Base-by-base conservation (phyloP, 306 rosid genomes). In the Cucumis cinereus region DNA sequence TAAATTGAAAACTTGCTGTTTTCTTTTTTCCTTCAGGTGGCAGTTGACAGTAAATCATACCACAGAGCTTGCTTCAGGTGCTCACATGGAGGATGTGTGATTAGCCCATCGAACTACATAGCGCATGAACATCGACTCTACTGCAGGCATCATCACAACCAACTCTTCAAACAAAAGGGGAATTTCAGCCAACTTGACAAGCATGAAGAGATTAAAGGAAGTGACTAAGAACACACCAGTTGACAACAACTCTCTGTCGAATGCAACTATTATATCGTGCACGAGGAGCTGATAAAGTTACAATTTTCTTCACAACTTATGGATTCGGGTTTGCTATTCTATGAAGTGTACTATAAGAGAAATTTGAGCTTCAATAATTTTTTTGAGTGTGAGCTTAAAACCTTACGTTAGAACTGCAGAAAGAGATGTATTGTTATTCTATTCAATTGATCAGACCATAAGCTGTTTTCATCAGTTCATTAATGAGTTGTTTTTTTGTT, bases 121-220 rank as follows among this genome's bases (percentile, higher is more conserved):
- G 92, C 99, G 5, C 99, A 92, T 23, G 97, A 95, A 79, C 95
- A 90, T 52, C 89, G 81, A 74, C 86, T 95, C 38, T 95, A 95
- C 75, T 95, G 99, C 53, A 92, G 83, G 87, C 98, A 92, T 64
- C 99, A 95, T 83, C 96, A 92, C 60, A 84, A 82, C 82, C 99
- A 95, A 78, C 92, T 95, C 77, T 95, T 92, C 87, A 95, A 84
- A 86, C 88, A 85, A 73, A 95, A 92, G 82, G 99, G 99, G 8
- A 86, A 92, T 85, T 95, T 92, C 87, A 95, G 92, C 85, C 92
- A 92, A 82, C 82, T 95, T 50, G 90, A 77, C 78, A 88, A 82
- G 77, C 86, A 76, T 74, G 87, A 82, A 75, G 84, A 81, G 20
- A 81, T 80, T 47, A 74, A 81, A 73, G 87, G 8, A 47, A 79